These are phyloP conservation scores for Prunus armeniaca DNA, from an alignment of 306 rosid genomes.

Conservation along the genomic window DNA sequence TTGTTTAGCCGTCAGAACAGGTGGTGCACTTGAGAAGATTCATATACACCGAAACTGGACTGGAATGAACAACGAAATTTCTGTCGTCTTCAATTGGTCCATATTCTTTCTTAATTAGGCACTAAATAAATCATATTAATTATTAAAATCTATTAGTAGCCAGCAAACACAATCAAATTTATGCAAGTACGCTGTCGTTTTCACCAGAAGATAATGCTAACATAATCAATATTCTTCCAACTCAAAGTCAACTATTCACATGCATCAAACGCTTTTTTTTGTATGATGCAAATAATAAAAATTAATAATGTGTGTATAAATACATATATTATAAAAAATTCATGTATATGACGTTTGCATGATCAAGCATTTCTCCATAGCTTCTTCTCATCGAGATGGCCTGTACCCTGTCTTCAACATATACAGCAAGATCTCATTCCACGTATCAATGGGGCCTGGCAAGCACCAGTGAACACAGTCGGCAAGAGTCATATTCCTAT, in stretches of 20 bases:
- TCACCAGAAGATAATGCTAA: neutral
- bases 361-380: neutral
- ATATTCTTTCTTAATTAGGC: neutral
- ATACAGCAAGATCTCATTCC: conserved; percentile 79
- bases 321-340: neutral
- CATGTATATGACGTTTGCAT: no score
- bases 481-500: conserved; percentile 36
- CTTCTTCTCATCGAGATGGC: conserved; percentile 5
- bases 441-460: conserved; percentile 83
- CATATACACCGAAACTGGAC: neutral
- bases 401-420: conserved; percentile 36
- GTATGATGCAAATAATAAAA: neutral
- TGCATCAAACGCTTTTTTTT: neutral
- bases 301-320: neutral
- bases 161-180: conserved; percentile 7
- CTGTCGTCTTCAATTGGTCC: neutral
- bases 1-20: neutral
- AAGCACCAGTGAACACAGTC: conserved; percentile 96
- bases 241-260: neutral
- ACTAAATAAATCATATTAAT: neutral
- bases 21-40: neutral
- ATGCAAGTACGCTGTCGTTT: conserved; percentile 11
- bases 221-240: neutral
- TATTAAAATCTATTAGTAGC: neutral
- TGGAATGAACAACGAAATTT: neutral